Evolutionary conservation across 2,329 filamentous ascomycete genomes (phyloP), one percentile per base, ranked within the genome.

Genomic region (Tolypocladium tundrense): DNA sequence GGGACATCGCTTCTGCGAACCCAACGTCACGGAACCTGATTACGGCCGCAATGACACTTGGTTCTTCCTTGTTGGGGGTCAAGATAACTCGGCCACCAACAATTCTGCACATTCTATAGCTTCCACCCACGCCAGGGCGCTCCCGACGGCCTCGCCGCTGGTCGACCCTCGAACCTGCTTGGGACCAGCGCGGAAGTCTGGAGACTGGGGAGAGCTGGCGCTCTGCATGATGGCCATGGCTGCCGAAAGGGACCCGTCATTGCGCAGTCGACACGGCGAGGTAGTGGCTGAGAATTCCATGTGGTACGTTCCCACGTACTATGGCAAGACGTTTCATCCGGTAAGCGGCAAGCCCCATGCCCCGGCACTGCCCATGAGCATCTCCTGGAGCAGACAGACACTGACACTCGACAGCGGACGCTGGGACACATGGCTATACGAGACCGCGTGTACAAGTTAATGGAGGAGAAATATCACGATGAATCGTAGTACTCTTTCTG

Each of bases 231-330:
- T 78, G 74, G 73, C 73, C 24, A 73, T 70, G 64, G 72, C 74
- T 4, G 72, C 67, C 40, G 62, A 65, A 33, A 62, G 65, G 21
- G 68, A 77, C 55, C 71, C 73, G 4, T 66, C 61, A 4, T 65
- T 77, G 45, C 67, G 65, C 51, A 64, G 60, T 50, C 68, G 69
- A 3, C 59, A 65, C 10, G 67, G 64, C 1, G 61, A 66, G 14
- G 31, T 70, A 4, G 59, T 62, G 33, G 58, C 63, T 8, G 58
- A 69, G 56, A 71, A 72, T 51, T 73, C 71, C 3, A 76, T 75
- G 72, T 77, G 75, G 75, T 74, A 75, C 63, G 74, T 76, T n/a
- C 75, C 76, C 16, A 75, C 74, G 37, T 77, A 73, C 58, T 77
- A 76, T 56, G 76, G 73, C 50, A 76, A 76, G 64, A 76, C 73